Evolutionary conservation across 192 early-diverging fungal genomes (phyloP), one percentile per base, ranked within the genome.

Genomic region (Coemansia sp.): DNA sequence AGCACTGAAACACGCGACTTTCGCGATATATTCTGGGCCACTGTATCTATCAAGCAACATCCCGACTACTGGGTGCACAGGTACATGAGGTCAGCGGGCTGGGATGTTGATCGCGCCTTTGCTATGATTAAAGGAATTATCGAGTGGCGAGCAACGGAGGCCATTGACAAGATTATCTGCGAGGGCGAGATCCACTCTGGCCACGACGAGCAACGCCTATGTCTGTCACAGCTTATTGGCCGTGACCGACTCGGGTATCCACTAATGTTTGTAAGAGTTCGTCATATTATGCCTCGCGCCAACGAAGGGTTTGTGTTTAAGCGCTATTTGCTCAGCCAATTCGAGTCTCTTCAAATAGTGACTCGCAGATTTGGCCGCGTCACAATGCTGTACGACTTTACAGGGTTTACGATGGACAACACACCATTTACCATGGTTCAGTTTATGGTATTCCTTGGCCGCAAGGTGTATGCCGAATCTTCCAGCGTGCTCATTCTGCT

Each of bases 31-130:
- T 83, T 83, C 48, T 78, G 72, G 81, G 48, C 24, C 27, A 40
- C 66, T 0, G 66, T 59, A 7, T 66, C 76, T 5, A 61, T 62
- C 53, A 78, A 77, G 56, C 60, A 66, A 44, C 76, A 83, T 38
- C 81, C 76, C 1, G 76, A 83, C 48, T 66, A 78, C 34, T 75
- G 76, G 80, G 41, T 83, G 11, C 71, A 75, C 39, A 41, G 75
- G 34, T 77, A 67, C 38, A 36, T 77, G 48, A 44, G 72, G 20
- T 56, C 68, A 2, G 39, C 41, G n/a, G 56, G 69, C 22, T 83
- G 80, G 80, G 76, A 83, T 20, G 69, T 69, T 2, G 68, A 61
- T 19, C 73, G 72, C 20, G 71, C 75, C 31, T 62, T 83, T 44
- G 65, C 24, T 4, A 17, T 27, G 34, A 61, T 71, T 20, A 74